Evolutionary conservation across 2,329 filamentous ascomycete species (phyloP).

Genomic region (Colletotrichum costaricense): DNA sequence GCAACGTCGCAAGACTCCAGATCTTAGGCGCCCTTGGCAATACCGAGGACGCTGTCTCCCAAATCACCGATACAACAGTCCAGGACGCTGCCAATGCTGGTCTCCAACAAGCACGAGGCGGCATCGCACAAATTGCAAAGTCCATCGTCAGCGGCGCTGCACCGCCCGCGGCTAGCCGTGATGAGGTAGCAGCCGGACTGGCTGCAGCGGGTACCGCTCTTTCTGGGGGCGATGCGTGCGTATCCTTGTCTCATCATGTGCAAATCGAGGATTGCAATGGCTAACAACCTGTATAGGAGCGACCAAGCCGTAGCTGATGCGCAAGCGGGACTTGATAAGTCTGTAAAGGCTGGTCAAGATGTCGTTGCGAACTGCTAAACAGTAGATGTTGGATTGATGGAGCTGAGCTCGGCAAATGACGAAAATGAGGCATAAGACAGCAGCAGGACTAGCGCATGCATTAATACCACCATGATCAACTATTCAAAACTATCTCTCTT

Average conservation of each 20-base stretch:
- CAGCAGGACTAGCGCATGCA: neutral
- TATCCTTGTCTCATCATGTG: neutral
- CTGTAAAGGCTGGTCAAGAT: neutral
- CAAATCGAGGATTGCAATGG: neutral
- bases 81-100: neutral
- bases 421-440: neutral
- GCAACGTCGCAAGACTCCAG: neutral
- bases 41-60: neutral
- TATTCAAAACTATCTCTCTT: neutral
- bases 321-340: neutral
- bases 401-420: neutral
- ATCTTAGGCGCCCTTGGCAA: neutral
- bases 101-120: neutral
- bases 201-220: neutral
- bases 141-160: neutral
- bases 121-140: neutral
- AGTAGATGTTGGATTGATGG: neutral
- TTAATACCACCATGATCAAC: neutral
- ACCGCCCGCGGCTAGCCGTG: neutral
- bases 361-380: neutral
- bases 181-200: neutral
- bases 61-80: constrained; percentile 7
- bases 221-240: neutral
- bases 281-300: neutral
- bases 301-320: constrained; percentile 1